Evolutionary conservation across 768 basidiomycete genomes (phyloP), one percentile per base, ranked within the genome.

Genomic region (Punctularia strigosozonata): DNA sequence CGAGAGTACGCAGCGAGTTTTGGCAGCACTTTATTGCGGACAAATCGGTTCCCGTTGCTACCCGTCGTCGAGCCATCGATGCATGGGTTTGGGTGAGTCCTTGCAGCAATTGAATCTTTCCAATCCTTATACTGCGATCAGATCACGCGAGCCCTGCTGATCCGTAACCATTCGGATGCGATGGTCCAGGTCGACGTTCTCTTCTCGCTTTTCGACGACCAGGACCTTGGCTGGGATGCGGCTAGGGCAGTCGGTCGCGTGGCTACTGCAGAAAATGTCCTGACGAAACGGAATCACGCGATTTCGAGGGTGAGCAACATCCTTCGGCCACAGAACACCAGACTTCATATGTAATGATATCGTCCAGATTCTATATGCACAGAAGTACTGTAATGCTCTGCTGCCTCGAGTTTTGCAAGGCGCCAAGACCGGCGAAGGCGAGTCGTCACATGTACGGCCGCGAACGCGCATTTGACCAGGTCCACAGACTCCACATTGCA

Each of bases 251-350:
- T 97, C 26, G 87, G 88, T 1, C 61, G 72, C 32, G 61, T 92
- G 25, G 69, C 75, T 5, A 66, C 68, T 22, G 57, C 65, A 1
- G 85, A 88, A 47, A 53, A 60, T 6, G 58, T 82, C 19, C 56
- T 95, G 47, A 81, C 75, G 7, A 97, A 89, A 59, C 64, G 65
- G 36, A 83, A 94, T 50, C 71, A 79, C 55, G 76, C 86, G 2
- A 69, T 84, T 12, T 64, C 89, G 26, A 82, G 80, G 68, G 94
- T 88, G 41, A 40, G 66, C 47, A 8, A 8, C 10, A 8, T 19
- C 10, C n/a, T n/a, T n/a, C n/a, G n/a, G n/a, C 13, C 5, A 18
- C 25, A 6, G 17, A 31, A 12, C 6, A 25, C 6, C 33, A 20
- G 6, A 33, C 13, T 25, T 31, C 31, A 37, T 23, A 23, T 36